Evolutionary conservation across 495 filamentous ascomycete species (phyloP).

Genomic region (Chlorociboria aeruginascens): DNA sequence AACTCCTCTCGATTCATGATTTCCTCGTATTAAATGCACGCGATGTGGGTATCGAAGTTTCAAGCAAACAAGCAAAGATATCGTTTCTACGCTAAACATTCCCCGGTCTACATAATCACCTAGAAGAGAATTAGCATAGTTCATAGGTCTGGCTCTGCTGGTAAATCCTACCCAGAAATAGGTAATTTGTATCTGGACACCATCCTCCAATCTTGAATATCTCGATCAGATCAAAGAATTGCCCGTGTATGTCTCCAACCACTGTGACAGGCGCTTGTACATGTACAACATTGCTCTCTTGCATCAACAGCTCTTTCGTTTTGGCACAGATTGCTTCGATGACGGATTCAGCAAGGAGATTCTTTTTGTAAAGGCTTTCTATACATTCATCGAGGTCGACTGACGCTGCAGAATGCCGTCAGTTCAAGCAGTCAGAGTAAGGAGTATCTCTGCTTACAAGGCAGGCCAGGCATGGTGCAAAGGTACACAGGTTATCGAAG

Average conservation of each 20-base stretch:
- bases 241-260: conserved; percentile 95
- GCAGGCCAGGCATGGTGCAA: conserved; percentile 75
- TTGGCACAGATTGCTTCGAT: conserved; percentile 99
- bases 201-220: conserved; percentile 97
- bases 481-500: conserved; percentile 1
- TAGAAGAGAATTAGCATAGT: conserved; percentile 20
- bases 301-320: conserved; percentile 96
- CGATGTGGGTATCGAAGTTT: conserved; percentile 88
- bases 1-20: conserved; percentile 93
- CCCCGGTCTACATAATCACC: conserved; percentile 97
- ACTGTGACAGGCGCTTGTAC: conserved; percentile 95
- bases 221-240: conserved; percentile 97
- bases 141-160: not conserved
- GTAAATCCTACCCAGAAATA: conserved; percentile 71
- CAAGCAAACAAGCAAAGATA: conserved; percentile 87
- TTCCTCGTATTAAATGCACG: conserved; percentile 87
- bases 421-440: conserved; percentile 1
- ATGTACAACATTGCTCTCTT: conserved; percentile 98
- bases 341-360: conserved; percentile 91
- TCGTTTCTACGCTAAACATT: conserved; percentile 94
- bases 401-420: conserved; percentile 46
- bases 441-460: conserved; percentile 44
- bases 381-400: conserved; percentile 99
- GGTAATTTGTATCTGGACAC: conserved; percentile 94
- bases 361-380: conserved; percentile 86